Evolutionary conservation across 2,329 filamentous ascomycete genomes (phyloP).

Genomic region (Aspergillus pseudoterreus): DNA sequence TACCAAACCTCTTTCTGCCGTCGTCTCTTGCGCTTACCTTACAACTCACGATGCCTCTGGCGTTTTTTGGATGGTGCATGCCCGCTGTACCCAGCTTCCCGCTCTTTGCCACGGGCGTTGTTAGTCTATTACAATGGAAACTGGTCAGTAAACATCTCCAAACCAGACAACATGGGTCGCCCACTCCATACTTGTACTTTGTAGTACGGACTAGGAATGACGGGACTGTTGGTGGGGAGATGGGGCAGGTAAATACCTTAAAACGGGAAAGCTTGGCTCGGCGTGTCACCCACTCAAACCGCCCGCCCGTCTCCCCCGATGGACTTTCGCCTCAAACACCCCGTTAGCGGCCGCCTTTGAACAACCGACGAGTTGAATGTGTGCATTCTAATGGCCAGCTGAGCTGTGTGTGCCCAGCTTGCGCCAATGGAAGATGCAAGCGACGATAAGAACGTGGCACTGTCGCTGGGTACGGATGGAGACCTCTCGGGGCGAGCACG

Average conservation of each 20-base stretch:
- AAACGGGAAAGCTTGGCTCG: not conserved
- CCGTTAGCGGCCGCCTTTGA: not conserved
- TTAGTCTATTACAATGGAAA: too few species aligned
- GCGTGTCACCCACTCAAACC: not conserved
- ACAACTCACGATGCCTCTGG: conserved; percentile 3
- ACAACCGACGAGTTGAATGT: conserved; percentile 16
- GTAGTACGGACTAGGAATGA: too few species aligned
- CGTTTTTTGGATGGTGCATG: conserved; percentile 1
- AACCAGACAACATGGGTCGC: not conserved
- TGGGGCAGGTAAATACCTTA: too few species aligned
- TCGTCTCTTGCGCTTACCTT: not conserved
- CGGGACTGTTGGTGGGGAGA: too few species aligned
- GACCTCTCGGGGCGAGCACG: conserved; percentile 24
- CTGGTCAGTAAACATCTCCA: too few species aligned
- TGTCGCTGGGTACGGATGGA: conserved; percentile 21
- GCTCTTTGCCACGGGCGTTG: too few species aligned
- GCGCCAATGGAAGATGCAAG: conserved; percentile 35
- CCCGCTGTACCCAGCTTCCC: too few species aligned
- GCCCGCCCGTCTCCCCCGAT: not conserved
- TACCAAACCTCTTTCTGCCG: conserved; percentile 1
- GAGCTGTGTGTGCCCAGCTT: conserved; percentile 17
- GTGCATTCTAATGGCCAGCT: conserved; percentile 18
- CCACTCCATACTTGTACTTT: too few species aligned
- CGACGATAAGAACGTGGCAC: conserved; percentile 21
- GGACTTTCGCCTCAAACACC: not conserved